Evolutionary conservation across 2,329 filamentous ascomycete genomes (phyloP), one percentile per base, ranked within the genome.

Genomic region (Trichoderma sp.): DNA sequence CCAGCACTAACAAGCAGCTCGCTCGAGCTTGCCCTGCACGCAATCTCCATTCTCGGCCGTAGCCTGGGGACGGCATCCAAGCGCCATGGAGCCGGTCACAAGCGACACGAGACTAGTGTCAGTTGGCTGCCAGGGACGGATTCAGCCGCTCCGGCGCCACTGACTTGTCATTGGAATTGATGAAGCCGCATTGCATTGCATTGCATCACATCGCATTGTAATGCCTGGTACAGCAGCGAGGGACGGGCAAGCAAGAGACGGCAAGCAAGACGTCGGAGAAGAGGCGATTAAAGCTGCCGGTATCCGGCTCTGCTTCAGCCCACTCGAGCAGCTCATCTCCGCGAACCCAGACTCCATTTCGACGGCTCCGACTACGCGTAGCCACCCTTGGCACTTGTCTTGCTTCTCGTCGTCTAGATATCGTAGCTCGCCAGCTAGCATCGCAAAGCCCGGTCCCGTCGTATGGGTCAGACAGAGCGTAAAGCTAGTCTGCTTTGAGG

Each of bases 91-190:
- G 47, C 59, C 59, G 21, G 62, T 57, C 40, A 52, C 53, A 62
- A 27, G 47, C 52, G 56, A 57, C 62, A 21, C 35, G 55, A 52
- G 21, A 69, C 55, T 69, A 60, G 60, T 63, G 33, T 52, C 49
- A 43, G 33, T 56, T 56, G n/a, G 53, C 47, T 68, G 61, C 37
- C 55, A 69, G 68, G 55, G 62, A 52, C 68, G 57, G 62, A 69
- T 63, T 62, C 58, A 58, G 59, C 68, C 59, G 68, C 55, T 49
- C 43, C 62, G 27, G 61, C 68, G 68, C 68, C 68, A 66, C 47
- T 69, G 60, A 29, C 53, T 65, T 60, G 53, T 59, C 66, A 57
- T 35, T 61, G 66, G 66, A 68, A 63, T 37, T 62, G 43, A 37
- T 29, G 49, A 59, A 43, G 56, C 47, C 24, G 66, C 66, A 55